Conservation (phyloP, 257 asterid species). For the Ajuga chamaepitys region DNA sequence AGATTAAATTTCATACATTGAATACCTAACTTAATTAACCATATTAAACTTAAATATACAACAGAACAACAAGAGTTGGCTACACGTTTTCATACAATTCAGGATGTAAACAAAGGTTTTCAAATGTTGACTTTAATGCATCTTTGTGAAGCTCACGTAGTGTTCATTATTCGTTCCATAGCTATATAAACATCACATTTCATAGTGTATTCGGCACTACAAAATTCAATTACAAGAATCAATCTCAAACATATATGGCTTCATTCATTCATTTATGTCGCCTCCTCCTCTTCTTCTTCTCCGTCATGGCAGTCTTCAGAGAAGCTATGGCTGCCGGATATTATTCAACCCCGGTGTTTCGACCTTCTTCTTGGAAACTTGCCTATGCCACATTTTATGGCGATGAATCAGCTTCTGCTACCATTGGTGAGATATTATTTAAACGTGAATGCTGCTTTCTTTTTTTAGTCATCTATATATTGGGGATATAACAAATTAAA, state of each 20-base stretch:
- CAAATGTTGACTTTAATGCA: slow-evolving; percentile 17
- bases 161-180: background rate
- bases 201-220: slow-evolving; percentile 9
- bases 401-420: slow-evolving; percentile 60
- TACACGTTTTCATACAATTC: slow-evolving; percentile 22
- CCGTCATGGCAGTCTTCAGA: slow-evolving; percentile 7
- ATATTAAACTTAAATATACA: background rate
- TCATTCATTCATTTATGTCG: slow-evolving; percentile 22
- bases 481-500: background rate
- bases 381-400: slow-evolving; percentile 78
- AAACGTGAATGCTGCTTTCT: background rate
- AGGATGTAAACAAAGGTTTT: slow-evolving; percentile 2
- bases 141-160: slow-evolving; percentile 40
- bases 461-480: background rate
- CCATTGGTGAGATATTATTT: slow-evolving; percentile 41
- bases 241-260: slow-evolving; percentile 29
- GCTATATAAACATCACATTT: slow-evolving; percentile 20
- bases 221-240: background rate
- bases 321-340: slow-evolving; percentile 19
- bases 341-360: slow-evolving; percentile 16
- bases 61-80: slow-evolving; percentile 17
- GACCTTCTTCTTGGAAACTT: slow-evolving; percentile 37
- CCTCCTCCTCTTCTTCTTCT: slow-evolving; percentile 25
- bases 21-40: slow-evolving; percentile 2
- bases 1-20: slow-evolving; percentile 15